phyloP scores from a whole-genome alignment of 768 basidiomycete genomes.

The Leccinum olivaceopallidum region DNA sequence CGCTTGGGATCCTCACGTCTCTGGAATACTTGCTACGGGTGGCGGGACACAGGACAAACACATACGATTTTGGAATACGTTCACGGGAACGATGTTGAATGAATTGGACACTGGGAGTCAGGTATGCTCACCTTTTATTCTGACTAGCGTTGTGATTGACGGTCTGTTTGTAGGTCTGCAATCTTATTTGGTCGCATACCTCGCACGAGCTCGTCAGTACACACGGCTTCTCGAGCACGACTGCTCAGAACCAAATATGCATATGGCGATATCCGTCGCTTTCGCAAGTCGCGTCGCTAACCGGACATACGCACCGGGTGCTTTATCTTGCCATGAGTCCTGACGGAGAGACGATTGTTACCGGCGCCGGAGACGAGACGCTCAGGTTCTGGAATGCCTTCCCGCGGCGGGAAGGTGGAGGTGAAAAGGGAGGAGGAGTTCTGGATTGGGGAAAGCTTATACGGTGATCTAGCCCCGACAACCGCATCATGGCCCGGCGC shows the following conservation, averaged over 20 bases:
- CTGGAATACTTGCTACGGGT: slow-evolving; percentile 89
- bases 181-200: slow-evolving; percentile 93
- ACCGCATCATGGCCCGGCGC: not conserved
- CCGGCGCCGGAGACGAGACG: slow-evolving; percentile 97
- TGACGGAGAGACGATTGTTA: slow-evolving; percentile 97
- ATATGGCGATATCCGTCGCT: slow-evolving; percentile 94
- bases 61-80: slow-evolving; percentile 96
- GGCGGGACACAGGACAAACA: slow-evolving; percentile 99
- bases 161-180: slow-evolving; percentile 73
- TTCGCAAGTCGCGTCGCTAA: slow-evolving; percentile 92
- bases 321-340: slow-evolving; percentile 97
- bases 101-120: slow-evolving; percentile 96
- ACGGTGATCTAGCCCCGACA: slow-evolving; percentile 33
- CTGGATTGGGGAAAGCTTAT: slow-evolving; percentile 54
- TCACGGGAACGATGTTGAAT: slow-evolving; percentile 79
- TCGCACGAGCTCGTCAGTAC: slow-evolving; percentile 98
- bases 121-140: slow-evolving; percentile 41
- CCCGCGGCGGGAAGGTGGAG: slow-evolving; percentile 60
- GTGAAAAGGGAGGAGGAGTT: slow-evolving; percentile 38
- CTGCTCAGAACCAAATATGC: slow-evolving; percentile 94
- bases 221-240: slow-evolving; percentile 92
- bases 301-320: slow-evolving; percentile 94
- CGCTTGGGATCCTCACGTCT: slow-evolving; percentile 96
- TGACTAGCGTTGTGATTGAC: slow-evolving; percentile 6
- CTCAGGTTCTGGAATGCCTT: slow-evolving; percentile 98